Percentiles rank a stretch among this genome's conserved stretches.
These are phyloP conservation scores for Metschnikowia koreensis DNA, from an alignment of 805 yeast species.

Conservation along the genomic window DNA sequence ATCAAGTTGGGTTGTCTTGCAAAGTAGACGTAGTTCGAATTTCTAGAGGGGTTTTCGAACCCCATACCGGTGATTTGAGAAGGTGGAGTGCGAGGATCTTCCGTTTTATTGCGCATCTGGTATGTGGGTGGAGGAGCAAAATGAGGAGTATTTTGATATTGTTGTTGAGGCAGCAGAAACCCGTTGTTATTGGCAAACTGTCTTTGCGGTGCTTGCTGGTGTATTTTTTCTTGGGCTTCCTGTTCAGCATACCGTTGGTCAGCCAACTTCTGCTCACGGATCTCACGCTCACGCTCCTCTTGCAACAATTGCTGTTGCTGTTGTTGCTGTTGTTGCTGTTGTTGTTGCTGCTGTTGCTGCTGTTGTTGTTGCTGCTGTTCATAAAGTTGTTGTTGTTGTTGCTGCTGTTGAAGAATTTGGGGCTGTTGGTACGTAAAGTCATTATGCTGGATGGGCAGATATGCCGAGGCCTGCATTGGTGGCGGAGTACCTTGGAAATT, in stretches of 20 bases:
- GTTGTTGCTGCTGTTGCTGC: conserved; percentile 16
- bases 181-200: conserved; percentile 3
- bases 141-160: conserved; percentile 9
- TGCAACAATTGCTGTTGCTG: conserved; percentile 8
- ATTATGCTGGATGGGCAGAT: conserved; percentile 6
- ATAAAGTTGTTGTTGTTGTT: conserved; percentile 27
- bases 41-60: conserved; percentile 1
- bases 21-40: conserved; percentile 50
- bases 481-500: conserved; percentile 10
- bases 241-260: conserved; percentile 13
- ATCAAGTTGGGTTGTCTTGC: conserved; percentile 80
- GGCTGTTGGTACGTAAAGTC: conserved; percentile 2
- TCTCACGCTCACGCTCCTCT: conserved; percentile 11
- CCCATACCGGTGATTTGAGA: conserved; percentile 3
- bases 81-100: conserved; percentile 13
- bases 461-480: conserved; percentile 5
- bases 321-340: conserved; percentile 22
- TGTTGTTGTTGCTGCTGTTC: conserved; percentile 21
- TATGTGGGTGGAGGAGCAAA: conserved; percentile 15
- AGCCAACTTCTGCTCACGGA: conserved; percentile 10
- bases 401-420: conserved; percentile 6
- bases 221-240: conserved; percentile 13
- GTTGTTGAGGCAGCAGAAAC: conserved; percentile 9
- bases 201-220: conserved; percentile 4
- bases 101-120: conserved; percentile 10